phyloP scores from a whole-genome alignment of 2,329 filamentous ascomycete species.

The Arthrobotrys iridis region DNA sequence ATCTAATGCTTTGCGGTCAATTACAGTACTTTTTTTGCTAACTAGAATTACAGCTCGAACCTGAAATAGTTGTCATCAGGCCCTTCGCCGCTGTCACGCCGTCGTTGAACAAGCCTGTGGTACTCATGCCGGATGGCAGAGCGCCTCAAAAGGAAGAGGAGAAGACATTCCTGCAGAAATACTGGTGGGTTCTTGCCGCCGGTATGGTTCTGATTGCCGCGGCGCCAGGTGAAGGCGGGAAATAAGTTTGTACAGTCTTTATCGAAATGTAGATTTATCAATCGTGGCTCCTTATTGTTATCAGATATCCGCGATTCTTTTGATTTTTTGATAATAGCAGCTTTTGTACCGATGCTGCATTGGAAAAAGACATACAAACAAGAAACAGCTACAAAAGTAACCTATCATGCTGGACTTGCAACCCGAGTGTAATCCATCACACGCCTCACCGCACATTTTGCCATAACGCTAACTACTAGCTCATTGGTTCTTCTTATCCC shows the following conservation, averaged over 20 bases:
- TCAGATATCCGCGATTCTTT: background rate
- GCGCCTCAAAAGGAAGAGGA: constrained; percentile 67
- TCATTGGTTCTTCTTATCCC: constrained; percentile 52
- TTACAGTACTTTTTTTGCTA: constrained; percentile 1
- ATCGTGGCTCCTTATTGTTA: background rate
- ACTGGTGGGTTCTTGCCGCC: constrained; percentile 73
- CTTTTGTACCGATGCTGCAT: background rate
- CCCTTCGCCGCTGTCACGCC: constrained; percentile 67
- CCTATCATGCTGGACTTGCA: background rate
- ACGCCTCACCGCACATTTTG: background rate
- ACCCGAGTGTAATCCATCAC: background rate
- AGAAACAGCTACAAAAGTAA: background rate
- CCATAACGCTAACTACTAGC: background rate
- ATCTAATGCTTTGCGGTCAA: too few relatives aligned
- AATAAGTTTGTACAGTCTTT: constrained; percentile 15
- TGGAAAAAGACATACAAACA: background rate
- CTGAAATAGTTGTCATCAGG: constrained; percentile 67
- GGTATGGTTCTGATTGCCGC: constrained; percentile 65
- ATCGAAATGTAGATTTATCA: background rate
- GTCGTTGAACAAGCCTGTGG: constrained; percentile 72
- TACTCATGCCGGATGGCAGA: constrained; percentile 71
- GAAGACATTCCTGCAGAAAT: constrained; percentile 75
- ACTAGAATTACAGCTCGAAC: constrained; percentile 58
- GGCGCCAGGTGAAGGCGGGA: constrained; percentile 38
- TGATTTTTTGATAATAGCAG: background rate